Evolutionary conservation across 2,329 filamentous ascomycete genomes (phyloP).

Genomic region (Lachnellula subtilissima): DNA sequence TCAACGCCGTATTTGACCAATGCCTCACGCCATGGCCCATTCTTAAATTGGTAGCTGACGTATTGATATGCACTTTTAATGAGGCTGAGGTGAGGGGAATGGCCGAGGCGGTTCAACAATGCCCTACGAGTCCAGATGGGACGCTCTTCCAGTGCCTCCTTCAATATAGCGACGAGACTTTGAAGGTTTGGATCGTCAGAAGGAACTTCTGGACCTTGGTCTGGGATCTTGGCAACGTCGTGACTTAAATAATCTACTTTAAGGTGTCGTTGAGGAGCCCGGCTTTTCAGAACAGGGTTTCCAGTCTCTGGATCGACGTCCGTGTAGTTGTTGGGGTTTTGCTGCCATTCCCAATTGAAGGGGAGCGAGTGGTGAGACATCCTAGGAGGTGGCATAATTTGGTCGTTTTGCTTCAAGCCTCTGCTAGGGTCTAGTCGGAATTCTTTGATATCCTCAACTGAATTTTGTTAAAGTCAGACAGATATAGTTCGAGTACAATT

Average conservation of each 20-base stretch:
- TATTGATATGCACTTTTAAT: constrained; percentile 77
- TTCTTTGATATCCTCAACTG: constrained; percentile 54
- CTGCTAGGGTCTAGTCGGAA: constrained; percentile 64
- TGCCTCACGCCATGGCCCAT: constrained; percentile 86
- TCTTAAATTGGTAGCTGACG: constrained; percentile 86
- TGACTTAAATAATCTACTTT: constrained; percentile 22
- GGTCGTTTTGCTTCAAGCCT: constrained; percentile 54
- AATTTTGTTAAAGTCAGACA: constrained; percentile 14
- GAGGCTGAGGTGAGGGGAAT: constrained; percentile 46
- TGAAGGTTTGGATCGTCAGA: constrained; percentile 50
- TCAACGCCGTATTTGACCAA: constrained; percentile 83
- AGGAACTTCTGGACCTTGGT: constrained; percentile 7
- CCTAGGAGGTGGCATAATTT: constrained; percentile 75
- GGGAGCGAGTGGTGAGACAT: constrained; percentile 70
- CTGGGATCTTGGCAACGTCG: constrained; percentile 19
- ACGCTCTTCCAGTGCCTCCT: constrained; percentile 62
- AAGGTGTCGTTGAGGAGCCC: constrained; percentile 17
- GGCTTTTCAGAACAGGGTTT: constrained; percentile 28
- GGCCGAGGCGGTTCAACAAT: constrained; percentile 66
- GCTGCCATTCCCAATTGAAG: constrained; percentile 76
- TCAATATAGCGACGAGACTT: constrained; percentile 59
- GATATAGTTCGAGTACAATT: neutral
- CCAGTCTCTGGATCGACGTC: constrained; percentile 34
- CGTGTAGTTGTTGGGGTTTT: constrained; percentile 63
- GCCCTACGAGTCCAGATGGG: constrained; percentile 85